phyloP scores from a whole-genome alignment of 164 flowering plant species.

The Dillenia suffruticosa region DNA sequence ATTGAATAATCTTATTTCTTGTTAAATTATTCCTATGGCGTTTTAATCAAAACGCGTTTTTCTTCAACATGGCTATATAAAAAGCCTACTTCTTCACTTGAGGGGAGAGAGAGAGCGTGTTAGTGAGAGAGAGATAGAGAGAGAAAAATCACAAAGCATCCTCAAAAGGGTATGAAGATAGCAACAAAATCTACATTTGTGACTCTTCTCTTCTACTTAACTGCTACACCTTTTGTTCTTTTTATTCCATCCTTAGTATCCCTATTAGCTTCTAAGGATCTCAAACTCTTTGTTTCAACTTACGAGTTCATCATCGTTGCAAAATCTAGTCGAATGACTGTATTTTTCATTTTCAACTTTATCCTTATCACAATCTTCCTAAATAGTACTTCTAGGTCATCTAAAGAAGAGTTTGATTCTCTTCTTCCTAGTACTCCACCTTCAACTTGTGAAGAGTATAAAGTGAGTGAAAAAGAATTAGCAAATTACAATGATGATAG shows the following conservation, averaged over 20 bases:
- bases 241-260: not conserved
- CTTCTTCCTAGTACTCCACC: not conserved
- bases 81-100: too few species aligned
- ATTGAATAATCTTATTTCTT: too few species aligned
- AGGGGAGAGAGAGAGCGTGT: too few species aligned
- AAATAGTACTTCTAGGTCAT: conserved; percentile 6
- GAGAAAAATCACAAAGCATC: too few species aligned
- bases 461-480: not conserved
- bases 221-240: not conserved
- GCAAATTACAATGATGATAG: conserved; percentile 1
- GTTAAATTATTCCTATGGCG: too few species aligned
- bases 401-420: conserved; percentile 7
- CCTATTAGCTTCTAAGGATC: not conserved
- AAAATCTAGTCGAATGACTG: conserved; percentile 8
- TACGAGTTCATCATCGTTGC: conserved; percentile 2
- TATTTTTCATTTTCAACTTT: conserved; percentile 14
- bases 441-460: not conserved
- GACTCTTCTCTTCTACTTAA: not conserved
- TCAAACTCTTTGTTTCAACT: not conserved
- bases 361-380: conserved; percentile 12
- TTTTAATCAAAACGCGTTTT: too few species aligned
- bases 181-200: not conserved
- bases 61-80: too few species aligned
- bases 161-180: conserved; percentile 2
- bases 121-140: too few species aligned